Evolutionary conservation across 192 early-diverging fungal species (phyloP).

Genomic region (Coemansia furcata): DNA sequence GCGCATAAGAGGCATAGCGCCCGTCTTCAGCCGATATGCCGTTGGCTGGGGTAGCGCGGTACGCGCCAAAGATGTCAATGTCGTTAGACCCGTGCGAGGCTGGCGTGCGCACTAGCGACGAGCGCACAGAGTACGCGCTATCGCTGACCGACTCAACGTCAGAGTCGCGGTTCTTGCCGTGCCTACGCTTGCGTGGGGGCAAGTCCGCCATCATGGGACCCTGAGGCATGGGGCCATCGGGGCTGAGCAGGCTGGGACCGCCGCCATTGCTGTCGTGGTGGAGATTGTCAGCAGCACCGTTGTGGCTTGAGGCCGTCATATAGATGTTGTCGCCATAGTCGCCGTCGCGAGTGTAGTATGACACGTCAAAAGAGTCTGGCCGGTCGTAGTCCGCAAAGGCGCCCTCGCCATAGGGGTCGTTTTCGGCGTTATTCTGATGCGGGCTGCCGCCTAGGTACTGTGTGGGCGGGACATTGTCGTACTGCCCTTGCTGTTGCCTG

Average conservation of each 20-base stretch:
- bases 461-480: conserved; percentile 51
- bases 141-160: conserved; percentile 56
- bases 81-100: conserved; percentile 52
- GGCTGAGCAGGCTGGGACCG: conserved; percentile 46
- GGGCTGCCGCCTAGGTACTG: conserved; percentile 48
- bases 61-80: conserved; percentile 55
- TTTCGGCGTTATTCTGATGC: conserved; percentile 21
- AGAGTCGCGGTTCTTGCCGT: conserved; percentile 50
- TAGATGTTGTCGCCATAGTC: conserved; percentile 48
- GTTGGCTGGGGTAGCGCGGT: conserved; percentile 35
- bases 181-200: conserved; percentile 49
- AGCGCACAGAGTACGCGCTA: conserved; percentile 55
- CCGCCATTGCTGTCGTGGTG: conserved; percentile 24
- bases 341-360: conserved; percentile 54
- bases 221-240: conserved; percentile 49
- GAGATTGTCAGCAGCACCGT: conserved; percentile 7
- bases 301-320: conserved; percentile 16
- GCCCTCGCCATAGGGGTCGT: conserved; percentile 52
- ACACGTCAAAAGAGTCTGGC: conserved; percentile 58
- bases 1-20: conserved; percentile 66
- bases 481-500: conserved; percentile 28
- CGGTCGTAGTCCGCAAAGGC: conserved; percentile 48
- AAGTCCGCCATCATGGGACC: conserved; percentile 50
- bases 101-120: conserved; percentile 58
- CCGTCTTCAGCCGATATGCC: conserved; percentile 55